These are phyloP conservation scores for Candida railenensis DNA, from an alignment of 805 yeast genomes.

Conservation along the genomic window DNA sequence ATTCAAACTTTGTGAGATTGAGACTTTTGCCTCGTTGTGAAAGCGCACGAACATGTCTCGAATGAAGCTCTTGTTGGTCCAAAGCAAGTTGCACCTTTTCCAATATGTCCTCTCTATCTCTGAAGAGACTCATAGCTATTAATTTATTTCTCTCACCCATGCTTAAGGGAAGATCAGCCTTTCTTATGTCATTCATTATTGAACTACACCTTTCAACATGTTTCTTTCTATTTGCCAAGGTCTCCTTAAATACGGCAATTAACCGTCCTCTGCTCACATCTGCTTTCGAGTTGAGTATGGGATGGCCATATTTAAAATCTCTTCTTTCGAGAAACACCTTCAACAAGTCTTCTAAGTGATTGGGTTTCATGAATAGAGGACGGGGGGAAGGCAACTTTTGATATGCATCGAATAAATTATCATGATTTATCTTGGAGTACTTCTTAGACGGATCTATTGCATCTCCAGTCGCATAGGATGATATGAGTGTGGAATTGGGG, in stretches of 20 bases:
- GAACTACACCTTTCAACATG: slow-evolving; percentile 20
- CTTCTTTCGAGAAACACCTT: slow-evolving; percentile 19
- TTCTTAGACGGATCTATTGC: not conserved
- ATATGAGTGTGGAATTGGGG: not conserved
- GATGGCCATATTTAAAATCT: slow-evolving; percentile 26
- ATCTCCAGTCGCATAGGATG: not conserved
- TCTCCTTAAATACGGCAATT: slow-evolving; percentile 15
- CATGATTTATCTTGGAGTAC: slow-evolving; percentile 21
- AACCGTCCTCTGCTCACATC: slow-evolving; percentile 6
- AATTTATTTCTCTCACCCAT: slow-evolving; percentile 27
- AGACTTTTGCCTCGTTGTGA: not conserved
- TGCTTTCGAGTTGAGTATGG: slow-evolving; percentile 10
- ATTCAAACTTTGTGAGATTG: not conserved
- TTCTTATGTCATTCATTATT: slow-evolving; percentile 27
- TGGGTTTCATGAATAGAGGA: slow-evolving; percentile 21
- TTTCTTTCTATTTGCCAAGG: slow-evolving; percentile 16
- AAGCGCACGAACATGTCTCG: not conserved
- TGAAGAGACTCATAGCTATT: slow-evolving; percentile 29
- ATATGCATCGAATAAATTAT: slow-evolving; percentile 22
- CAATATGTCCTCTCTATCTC: slow-evolving; percentile 25
- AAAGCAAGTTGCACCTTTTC: slow-evolving; percentile 9
- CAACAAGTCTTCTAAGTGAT: slow-evolving; percentile 29
- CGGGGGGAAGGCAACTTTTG: slow-evolving; percentile 25
- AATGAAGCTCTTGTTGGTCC: not conserved
- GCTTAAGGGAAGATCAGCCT: slow-evolving; percentile 25